Base-by-base conservation (phyloP, 1,284 basidiomycete species). In the Tilletia caries region DNA sequence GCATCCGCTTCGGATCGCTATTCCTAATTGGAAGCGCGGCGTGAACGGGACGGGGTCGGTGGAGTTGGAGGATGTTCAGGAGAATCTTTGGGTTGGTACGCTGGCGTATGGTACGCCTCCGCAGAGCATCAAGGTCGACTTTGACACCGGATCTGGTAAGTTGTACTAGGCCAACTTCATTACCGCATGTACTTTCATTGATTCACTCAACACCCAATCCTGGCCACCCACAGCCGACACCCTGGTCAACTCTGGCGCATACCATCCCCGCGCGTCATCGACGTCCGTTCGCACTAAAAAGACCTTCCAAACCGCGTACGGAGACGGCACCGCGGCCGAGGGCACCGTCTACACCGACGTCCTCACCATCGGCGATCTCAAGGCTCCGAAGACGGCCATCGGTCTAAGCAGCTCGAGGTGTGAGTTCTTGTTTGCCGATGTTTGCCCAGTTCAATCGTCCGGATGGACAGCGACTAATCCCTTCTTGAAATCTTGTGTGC, bases 341-440 rank as follows among this genome's bases (percentile, higher is more conserved):
- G 89, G 89, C 48, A 81, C 83, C 37, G 84, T 87, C 70, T 89
- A 86, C 81, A 83, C 81, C 2, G 89, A 90, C 74, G 85, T 81
- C 3, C 85, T 88, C 44, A 71, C 73, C 50, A 79, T 85, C 62
- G 85, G 76, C 25, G 82, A 83, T 15, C 72, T 85, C 15, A 75
- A 68, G 44, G 84, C 82, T 10, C 69, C 73, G 5, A 68, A 71
- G 32, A 83, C 84, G 62, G 78, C 82, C 18, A 80, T 85, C 67
- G 85, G 85, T 60, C 80, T 75, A n/a, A 77, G 84, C n/a, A 79
- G 70, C 41, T 43, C 68, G 23, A 70, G n/a, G n/a, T n/a, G n/a
- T n/a, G n/a, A n/a, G n/a, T n/a, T n/a, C n/a, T n/a, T n/a, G n/a
- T n/a, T n/a, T n/a, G n/a, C n/a, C n/a, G n/a, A n/a, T n/a, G n/a